A percentile compares a stretch with the other conserved stretches of the same genome.
Evolutionary conservation across 192 early-diverging fungal genomes (phyloP).

Genomic region (Mycoemilia scoparia): DNA sequence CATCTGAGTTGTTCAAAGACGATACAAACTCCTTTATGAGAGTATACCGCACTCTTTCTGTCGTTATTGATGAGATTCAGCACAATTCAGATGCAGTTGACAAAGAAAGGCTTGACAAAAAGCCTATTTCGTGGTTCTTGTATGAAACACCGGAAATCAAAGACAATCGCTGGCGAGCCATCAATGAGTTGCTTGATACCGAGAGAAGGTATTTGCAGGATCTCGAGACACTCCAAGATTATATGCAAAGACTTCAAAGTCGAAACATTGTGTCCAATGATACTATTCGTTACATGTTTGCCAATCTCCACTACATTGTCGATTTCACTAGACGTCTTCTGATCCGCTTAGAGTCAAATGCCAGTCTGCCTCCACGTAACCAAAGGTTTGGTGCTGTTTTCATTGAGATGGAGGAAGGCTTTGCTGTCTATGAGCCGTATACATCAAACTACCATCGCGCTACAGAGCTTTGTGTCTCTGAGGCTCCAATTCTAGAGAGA

Average conservation of each 20-base stretch:
- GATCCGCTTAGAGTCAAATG: constrained; percentile 69
- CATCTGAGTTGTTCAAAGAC: constrained; percentile 78
- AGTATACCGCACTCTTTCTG: constrained; percentile 71
- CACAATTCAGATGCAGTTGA: constrained; percentile 19
- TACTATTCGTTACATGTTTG: constrained; percentile 67
- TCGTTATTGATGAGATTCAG: constrained; percentile 62
- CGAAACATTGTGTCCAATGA: constrained; percentile 63
- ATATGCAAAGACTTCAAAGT: constrained; percentile 47
- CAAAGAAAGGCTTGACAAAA: constrained; percentile 11
- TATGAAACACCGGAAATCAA: constrained; percentile 34
- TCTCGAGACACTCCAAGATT: constrained; percentile 63
- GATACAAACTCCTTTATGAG: constrained; percentile 95
- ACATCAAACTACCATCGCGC: constrained; percentile 78
- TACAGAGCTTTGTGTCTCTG: constrained; percentile 45
- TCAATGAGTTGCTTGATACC: constrained; percentile 81
- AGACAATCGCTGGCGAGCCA: constrained; percentile 73
- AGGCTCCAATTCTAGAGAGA: constrained; percentile 44
- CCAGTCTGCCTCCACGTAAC: constrained; percentile 46
- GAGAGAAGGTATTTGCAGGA: constrained; percentile 84
- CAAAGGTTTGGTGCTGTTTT: constrained; percentile 83
- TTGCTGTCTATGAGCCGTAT: constrained; percentile 78
- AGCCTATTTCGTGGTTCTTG: constrained; percentile 28
- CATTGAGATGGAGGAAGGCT: constrained; percentile 57
- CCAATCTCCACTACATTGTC: constrained; percentile 80
- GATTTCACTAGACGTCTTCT: constrained; percentile 94